Percentiles rank a stretch among this genome's conserved stretches.
Evolutionary conservation across 345 rosid genomes (phyloP).

Genomic region (Linum usitatissimum): DNA sequence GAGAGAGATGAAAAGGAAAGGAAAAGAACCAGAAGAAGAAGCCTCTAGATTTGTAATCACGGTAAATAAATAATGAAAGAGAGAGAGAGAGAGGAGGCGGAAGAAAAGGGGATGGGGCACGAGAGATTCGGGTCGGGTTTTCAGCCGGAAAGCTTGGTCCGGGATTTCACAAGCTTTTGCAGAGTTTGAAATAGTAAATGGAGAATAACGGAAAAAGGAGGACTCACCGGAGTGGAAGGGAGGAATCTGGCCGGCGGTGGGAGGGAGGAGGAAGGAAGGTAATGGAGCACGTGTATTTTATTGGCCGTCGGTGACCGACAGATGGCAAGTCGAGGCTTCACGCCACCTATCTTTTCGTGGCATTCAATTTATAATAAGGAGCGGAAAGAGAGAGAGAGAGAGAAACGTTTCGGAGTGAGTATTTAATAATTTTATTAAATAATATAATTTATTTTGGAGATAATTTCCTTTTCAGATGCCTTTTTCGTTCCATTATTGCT

Average conservation of each 20-base stretch:
- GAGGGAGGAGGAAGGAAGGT: not conserved
- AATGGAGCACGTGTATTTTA: not conserved
- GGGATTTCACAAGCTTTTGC: not conserved
- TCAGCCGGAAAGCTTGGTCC: not conserved
- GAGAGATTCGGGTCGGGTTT: not conserved
- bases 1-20: not conserved
- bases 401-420: not conserved
- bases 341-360: not conserved
- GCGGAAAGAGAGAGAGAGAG: not conserved
- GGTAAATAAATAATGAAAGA: not conserved
- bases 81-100: not conserved
- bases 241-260: not conserved
- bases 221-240: not conserved
- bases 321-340: not conserved
- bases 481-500: too few relatives aligned
- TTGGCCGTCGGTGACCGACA: constrained; percentile 1
- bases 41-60: not conserved
- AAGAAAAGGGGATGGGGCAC: not conserved
- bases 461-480: too few relatives aligned
- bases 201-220: too few relatives aligned
- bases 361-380: too few relatives aligned
- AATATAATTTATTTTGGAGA: too few relatives aligned
- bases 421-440: too few relatives aligned
- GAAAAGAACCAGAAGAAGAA: not conserved
- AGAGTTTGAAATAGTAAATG: too few relatives aligned